phyloP scores from a whole-genome alignment of 371 early-diverging fungal genomes.

The Rhizopus microsporus region DNA sequence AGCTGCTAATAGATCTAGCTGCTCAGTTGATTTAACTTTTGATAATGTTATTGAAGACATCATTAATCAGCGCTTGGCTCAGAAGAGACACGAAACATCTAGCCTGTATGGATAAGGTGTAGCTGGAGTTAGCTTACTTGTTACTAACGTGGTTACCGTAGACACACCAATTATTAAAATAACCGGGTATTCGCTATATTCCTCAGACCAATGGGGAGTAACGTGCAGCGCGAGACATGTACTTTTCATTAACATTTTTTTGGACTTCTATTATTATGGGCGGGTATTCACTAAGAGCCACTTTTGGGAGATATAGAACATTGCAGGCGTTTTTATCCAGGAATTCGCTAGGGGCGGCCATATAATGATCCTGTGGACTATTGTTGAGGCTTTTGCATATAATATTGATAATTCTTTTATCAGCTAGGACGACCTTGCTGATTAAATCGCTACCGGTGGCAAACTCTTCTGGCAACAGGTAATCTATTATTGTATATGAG shows the following conservation, averaged over 20 bases:
- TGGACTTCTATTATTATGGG: conserved; percentile 10
- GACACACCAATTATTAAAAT: conserved; percentile 11
- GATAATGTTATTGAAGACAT: conserved; percentile 10
- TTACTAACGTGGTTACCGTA: conserved; percentile 7
- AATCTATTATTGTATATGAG: conserved; percentile 3
- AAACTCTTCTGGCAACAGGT: conserved; percentile 7
- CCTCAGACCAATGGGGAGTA: conserved; percentile 3
- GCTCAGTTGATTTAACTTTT: neutral
- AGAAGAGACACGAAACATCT: conserved; percentile 6
- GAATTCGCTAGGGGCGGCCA: conserved; percentile 7
- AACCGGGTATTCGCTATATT: conserved; percentile 6
- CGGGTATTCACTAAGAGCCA: conserved; percentile 10
- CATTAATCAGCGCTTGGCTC: conserved; percentile 6
- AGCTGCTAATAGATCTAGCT: conserved; percentile 4
- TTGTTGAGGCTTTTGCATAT: conserved; percentile 6
- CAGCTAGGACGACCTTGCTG: conserved; percentile 7
- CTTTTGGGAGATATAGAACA: conserved; percentile 8
- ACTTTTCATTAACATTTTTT: conserved; percentile 8
- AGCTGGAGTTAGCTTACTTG: conserved; percentile 6
- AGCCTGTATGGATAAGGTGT: conserved; percentile 4
- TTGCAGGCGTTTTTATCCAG: conserved; percentile 4
- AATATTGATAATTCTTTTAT: conserved; percentile 6
- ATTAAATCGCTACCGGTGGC: conserved; percentile 6
- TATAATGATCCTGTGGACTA: conserved; percentile 6
- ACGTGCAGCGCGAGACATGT: conserved; percentile 8